phyloP scores from a whole-genome alignment of 768 basidiomycete genomes.

The Mycena maculata region DNA sequence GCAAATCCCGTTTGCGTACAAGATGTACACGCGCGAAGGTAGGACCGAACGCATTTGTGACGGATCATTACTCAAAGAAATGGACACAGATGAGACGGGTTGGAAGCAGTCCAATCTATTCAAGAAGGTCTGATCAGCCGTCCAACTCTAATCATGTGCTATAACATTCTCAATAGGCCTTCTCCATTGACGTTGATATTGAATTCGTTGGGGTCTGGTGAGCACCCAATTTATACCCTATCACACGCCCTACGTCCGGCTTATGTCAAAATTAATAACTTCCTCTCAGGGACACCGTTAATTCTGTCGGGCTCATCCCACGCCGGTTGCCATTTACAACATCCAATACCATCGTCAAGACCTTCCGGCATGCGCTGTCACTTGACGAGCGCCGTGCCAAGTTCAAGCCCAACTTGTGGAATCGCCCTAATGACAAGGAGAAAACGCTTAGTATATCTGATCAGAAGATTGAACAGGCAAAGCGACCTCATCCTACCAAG shows the following conservation, averaged over 20 bases:
- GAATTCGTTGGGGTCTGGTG: constrained; percentile 68
- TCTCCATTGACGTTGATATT: constrained; percentile 56
- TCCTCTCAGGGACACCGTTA: constrained; percentile 63
- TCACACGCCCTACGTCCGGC: constrained; percentile 2
- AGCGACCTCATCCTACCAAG: constrained; percentile 16
- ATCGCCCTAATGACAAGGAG: constrained; percentile 45
- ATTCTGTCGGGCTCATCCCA: constrained; percentile 60
- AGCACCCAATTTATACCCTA: background rate
- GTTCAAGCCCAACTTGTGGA: constrained; percentile 60
- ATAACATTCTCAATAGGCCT: constrained; percentile 39
- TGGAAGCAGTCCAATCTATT: constrained; percentile 50
- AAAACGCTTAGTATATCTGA: constrained; percentile 42
- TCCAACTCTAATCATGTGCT: background rate
- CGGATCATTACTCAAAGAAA: background rate
- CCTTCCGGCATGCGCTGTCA: constrained; percentile 66
- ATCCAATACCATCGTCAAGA: constrained; percentile 56
- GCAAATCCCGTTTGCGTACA: constrained; percentile 71
- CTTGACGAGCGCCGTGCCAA: constrained; percentile 66
- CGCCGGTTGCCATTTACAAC: constrained; percentile 59
- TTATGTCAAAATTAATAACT: constrained; percentile 5
- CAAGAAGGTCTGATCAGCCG: constrained; percentile 43
- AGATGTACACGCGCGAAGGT: constrained; percentile 54
- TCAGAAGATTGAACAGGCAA: constrained; percentile 6
- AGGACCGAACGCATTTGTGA: background rate
- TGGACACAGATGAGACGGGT: constrained; percentile 33